Evolutionary conservation across 768 basidiomycete genomes (phyloP).

Genomic region (Guyanaporus albipodus): DNA sequence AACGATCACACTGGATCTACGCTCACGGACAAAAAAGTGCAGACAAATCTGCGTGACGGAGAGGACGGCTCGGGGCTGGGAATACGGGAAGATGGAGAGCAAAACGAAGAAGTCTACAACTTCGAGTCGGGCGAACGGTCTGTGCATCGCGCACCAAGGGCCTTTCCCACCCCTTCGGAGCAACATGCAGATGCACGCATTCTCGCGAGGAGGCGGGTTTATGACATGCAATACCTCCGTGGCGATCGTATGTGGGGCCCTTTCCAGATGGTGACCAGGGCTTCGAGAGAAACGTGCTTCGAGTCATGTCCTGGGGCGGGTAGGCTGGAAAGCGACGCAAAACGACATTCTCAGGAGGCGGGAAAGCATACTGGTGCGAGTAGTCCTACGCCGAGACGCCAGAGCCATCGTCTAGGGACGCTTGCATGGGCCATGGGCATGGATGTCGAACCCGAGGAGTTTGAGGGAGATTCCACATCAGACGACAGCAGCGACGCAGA

Average conservation of each 20-base stretch:
- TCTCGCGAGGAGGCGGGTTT: conserved; percentile 28
- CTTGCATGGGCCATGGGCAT: conserved; percentile 18
- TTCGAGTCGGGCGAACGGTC: background rate
- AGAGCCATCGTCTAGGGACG: conserved; percentile 2
- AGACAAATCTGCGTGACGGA: background rate
- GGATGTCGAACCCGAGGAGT: conserved; percentile 9
- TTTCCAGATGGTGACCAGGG: conserved; percentile 17
- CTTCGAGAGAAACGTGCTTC: no score
- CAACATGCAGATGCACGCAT: conserved; percentile 24
- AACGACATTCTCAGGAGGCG: background rate
- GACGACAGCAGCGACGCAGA: conserved; percentile 22
- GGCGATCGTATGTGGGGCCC: conserved; percentile 30
- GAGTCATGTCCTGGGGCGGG: background rate
- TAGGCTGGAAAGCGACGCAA: background rate
- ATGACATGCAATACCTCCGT: conserved; percentile 30
- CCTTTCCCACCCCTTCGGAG: conserved; percentile 13
- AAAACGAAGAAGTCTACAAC: background rate
- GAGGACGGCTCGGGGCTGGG: background rate
- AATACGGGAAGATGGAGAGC: background rate
- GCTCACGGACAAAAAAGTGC: background rate
- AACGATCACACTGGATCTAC: no score
- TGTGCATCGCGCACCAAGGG: background rate
- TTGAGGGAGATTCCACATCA: conserved; percentile 5
- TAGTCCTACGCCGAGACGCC: background rate
- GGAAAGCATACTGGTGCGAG: background rate